Evolutionary conservation across 2,329 filamentous ascomycete genomes (phyloP).

Genomic region (Stemphylium lycopersici): DNA sequence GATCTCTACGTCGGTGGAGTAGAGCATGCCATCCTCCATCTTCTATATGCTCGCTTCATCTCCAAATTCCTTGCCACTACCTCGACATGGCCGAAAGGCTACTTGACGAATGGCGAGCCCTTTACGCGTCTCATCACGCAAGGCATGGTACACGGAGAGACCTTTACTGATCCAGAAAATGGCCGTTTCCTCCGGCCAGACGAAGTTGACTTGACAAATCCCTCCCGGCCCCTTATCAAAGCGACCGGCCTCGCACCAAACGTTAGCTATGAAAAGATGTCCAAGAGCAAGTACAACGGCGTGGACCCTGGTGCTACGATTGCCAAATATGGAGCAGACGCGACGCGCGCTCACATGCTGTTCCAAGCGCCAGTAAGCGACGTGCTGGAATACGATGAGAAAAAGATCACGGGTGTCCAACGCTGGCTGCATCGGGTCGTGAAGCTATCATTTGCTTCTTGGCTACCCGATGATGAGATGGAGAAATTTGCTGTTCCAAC

Average conservation of each 20-base stretch:
- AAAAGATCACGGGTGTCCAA: constrained; percentile 79
- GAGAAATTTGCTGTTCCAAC: constrained; percentile 24
- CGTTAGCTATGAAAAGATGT: constrained; percentile 88
- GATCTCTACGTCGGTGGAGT: constrained; percentile 90
- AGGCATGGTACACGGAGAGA: constrained; percentile 92
- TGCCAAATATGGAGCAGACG: constrained; percentile 77
- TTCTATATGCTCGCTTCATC: constrained; percentile 88
- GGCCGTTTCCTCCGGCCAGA: constrained; percentile 78
- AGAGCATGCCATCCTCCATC: constrained; percentile 88
- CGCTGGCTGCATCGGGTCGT: constrained; percentile 77
- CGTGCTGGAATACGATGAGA: constrained; percentile 85
- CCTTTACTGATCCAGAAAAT: constrained; percentile 74
- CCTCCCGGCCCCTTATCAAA: constrained; percentile 64
- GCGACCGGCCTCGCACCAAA: constrained; percentile 64
- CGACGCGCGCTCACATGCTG: constrained; percentile 83
- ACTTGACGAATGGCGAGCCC: constrained; percentile 65
- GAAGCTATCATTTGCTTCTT: constrained; percentile 53
- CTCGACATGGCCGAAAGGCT: constrained; percentile 49
- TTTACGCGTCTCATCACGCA: constrained; percentile 85
- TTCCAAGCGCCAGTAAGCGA: constrained; percentile 87
- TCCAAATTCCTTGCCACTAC: constrained; percentile 79
- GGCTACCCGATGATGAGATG: constrained; percentile 31
- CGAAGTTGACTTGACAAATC: constrained; percentile 70
- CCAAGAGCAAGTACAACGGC: constrained; percentile 91
- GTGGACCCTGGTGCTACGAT: constrained; percentile 80